Conservation (phyloP, 2,329 filamentous ascomycete genomes). For the Penicillium sumatraense region DNA sequence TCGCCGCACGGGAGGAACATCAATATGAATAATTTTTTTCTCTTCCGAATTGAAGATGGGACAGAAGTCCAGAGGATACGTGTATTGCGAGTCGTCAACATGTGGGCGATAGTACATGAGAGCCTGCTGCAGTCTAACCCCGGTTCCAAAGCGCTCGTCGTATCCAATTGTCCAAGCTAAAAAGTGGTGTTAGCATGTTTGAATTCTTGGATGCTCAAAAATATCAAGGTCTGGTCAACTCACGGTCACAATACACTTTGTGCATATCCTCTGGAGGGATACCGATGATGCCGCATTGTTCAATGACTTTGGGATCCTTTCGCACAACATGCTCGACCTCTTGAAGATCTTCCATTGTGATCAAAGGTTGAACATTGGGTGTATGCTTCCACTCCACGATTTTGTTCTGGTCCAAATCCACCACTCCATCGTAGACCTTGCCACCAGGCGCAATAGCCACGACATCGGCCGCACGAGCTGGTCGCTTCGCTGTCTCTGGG, state of each 20-base stretch:
- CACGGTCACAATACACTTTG: conserved; percentile 91
- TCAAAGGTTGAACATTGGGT: conserved; percentile 81
- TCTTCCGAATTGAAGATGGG: conserved; percentile 87
- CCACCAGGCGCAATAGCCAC: conserved; percentile 80
- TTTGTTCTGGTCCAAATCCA: conserved; percentile 70
- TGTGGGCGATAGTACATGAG: conserved; percentile 94
- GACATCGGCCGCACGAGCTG: conserved; percentile 76
- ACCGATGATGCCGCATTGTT: conserved; percentile 83
- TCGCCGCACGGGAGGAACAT: conserved; percentile 76
- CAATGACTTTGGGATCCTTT: conserved; percentile 82
- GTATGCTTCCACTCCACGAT: conserved; percentile 76
- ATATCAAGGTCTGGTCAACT: conserved; percentile 45
- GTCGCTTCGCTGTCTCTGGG: conserved; percentile 64
- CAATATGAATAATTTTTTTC: conserved; percentile 78
- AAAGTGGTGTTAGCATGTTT: not conserved
- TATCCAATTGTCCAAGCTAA: conserved; percentile 90
- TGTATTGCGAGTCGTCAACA: conserved; percentile 85
- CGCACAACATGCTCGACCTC: conserved; percentile 76
- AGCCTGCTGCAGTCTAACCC: conserved; percentile 82
- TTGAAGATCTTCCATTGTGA: conserved; percentile 88
- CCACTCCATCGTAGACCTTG: conserved; percentile 80
- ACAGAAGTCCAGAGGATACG: conserved; percentile 90
- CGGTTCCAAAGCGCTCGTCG: conserved; percentile 83
- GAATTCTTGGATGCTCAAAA: not conserved
- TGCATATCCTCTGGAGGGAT: conserved; percentile 84